Evolutionary conservation across 495 filamentous ascomycete genomes (phyloP), one percentile per base, ranked within the genome.

Genomic region (Trypethelium eluteriae): DNA sequence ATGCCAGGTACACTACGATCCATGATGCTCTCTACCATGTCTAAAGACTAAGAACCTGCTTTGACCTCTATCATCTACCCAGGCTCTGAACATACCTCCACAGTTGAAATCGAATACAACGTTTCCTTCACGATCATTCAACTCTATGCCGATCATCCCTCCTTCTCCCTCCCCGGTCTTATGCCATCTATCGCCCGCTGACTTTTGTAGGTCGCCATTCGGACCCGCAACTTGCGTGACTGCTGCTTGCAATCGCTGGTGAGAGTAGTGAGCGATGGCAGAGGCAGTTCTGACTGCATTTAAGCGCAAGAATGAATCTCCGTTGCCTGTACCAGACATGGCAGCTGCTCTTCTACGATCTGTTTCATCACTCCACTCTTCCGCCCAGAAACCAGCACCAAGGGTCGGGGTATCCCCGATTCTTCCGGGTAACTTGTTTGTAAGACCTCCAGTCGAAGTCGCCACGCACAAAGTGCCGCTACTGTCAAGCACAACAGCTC

Each of bases 381-480:
- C 92, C 0, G 91, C 91, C 91, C 91, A 96, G 72, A 92, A 96
- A 9, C 92, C 92, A 2, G 92, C 90, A 2, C 93, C 92, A 14
- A 92, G 79, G 0, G 88, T 89, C 0, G 92, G 92, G 3, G 92
- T 96, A 75, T 96, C 93, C 0, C 93, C 93, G 67, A 96, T 88
- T 12, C 91, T 79, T 1, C 91, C 91, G 0, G 89, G 88, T 38
- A 92, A 73, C 78, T 96, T 96, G 71, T 96, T 96, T 25, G 92
- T 96, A 74, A 95, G 67, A 0, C 92, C 92, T 1, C 92, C 92
- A 0, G 92, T 96, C 68, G 88, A 92, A 0, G 92, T 96, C 6
- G 92, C 93, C 57, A 83, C 84, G 64, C 88, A 91, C 14, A 94
- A 68, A 12, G 86, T 84, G 2, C 92, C 92, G 46, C 85, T 79